Base-by-base conservation (phyloP, 192 early-diverging fungal genomes). In the Backusella australiensis region DNA sequence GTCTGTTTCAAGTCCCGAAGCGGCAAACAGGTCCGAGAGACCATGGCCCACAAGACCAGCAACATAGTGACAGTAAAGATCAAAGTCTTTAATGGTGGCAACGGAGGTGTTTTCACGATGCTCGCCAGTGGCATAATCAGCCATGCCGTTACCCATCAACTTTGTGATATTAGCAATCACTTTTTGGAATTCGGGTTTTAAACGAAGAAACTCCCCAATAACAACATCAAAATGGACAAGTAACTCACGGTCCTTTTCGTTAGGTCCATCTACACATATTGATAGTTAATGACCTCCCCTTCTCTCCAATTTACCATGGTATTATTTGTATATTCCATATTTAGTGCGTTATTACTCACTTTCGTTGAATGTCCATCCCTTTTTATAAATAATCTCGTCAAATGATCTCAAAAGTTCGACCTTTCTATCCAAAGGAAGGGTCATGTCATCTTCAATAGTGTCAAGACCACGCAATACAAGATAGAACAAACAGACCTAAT, bases 401-500 rank as follows among this genome's bases (percentile, higher is more conserved):
- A 99, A 99, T 35, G 82, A 81, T 73, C 91, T 83, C 76, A 99
- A 85, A 35, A 98, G 69, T 15, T 88, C 84, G 34, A 90, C 77
- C 84, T 99, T 99, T 75, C 81, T 88, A 8, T 89, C 89, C 21
- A 93, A 81, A 21, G 85, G 83, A 53, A 99, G 87, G 26, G 94
- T 93, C 96, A 99, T 97, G 77, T 99, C 98, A 85, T 99, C 98
- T 85, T 99, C 98, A 72, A 99, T 90, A 2, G 98, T 99, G 82
- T 99, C 98, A 65, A 99, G 88, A 15, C 94, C 98, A 39, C 98
- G 92, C 74, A 99, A 88, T 39, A 97, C 87, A 68, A 99, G 88
- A 83, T 99, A 99, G 84, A 99, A 99, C 70, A 99, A 76, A 81
- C 97, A 99, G 59, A 99, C 88, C 81, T 93, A 85, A 38, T 1